These are phyloP conservation scores for Penicillium sp. DNA, from an alignment of 2,329 filamentous ascomycete species.

Conservation along the genomic window DNA sequence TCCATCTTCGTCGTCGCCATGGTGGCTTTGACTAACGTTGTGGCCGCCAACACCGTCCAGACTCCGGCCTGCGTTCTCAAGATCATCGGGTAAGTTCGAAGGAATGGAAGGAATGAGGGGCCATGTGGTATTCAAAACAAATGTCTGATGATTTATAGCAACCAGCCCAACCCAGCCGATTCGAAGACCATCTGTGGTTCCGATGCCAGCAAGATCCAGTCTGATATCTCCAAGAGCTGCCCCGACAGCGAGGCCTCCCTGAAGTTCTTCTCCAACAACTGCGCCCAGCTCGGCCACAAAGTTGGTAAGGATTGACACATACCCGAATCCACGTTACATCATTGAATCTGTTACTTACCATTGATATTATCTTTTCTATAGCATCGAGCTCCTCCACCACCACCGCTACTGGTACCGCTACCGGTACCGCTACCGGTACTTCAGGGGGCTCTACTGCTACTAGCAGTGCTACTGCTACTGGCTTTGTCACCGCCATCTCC, in stretches of 20 bases:
- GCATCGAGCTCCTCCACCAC: slow-evolving; percentile 18
- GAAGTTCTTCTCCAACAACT: slow-evolving; percentile 41
- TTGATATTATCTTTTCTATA: slow-evolving; percentile 11
- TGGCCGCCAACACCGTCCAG: slow-evolving; percentile 37
- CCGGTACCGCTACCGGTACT: slow-evolving; percentile 26
- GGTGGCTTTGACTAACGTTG: slow-evolving; percentile 46
- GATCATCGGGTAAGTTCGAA: slow-evolving; percentile 49
- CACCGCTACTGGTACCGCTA: slow-evolving; percentile 27
- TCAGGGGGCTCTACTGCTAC: slow-evolving; percentile 25
- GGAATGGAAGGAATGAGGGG: slow-evolving; percentile 7
- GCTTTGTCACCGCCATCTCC: slow-evolving; percentile 24
- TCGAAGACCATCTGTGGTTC: slow-evolving; percentile 42
- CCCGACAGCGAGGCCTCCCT: slow-evolving; percentile 35
- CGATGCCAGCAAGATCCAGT: slow-evolving; percentile 36
- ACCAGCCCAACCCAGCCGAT: slow-evolving; percentile 39
- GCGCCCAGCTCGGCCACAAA: slow-evolving; percentile 40
- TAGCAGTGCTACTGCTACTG: slow-evolving; percentile 19
- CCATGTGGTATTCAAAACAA: slow-evolving; percentile 15
- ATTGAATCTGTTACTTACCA: neutral
- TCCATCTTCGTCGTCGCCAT: slow-evolving; percentile 45
- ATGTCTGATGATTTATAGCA: slow-evolving; percentile 29
- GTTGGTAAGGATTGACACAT: slow-evolving; percentile 37
- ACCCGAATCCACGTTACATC: neutral
- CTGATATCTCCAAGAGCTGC: slow-evolving; percentile 39
- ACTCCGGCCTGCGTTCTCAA: slow-evolving; percentile 53